Evolutionary conservation across 202 grass and related monocot genomes (phyloP), one percentile per base, ranked within the genome.

Genomic region (Musa balbisiana): DNA sequence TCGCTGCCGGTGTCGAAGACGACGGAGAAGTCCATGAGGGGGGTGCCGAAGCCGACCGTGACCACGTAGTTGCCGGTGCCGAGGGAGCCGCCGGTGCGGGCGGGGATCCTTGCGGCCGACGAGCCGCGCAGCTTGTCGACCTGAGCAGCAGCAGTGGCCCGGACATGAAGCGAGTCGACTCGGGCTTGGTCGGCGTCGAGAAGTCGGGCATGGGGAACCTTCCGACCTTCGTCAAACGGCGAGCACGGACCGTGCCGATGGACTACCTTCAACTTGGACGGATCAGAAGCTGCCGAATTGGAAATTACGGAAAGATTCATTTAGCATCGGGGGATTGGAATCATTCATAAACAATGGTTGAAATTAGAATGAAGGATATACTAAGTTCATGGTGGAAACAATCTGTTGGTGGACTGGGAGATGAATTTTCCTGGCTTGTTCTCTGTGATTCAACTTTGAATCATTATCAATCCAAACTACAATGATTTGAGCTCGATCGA

Each of bases 1-100:
- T 93, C 90, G 79, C 90, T 92, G 67, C 93, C 93, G 29, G 93
- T 97, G 86, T 97, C 93, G 72, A 97, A 93, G 19, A 91, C 52
- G 49, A 97, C 82, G 3, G 88, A 25, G 26, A 77, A 77, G 59
- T 84, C 62, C 62, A 54, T 73, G 25, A 22, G 62, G 5, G 93
- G 93, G 10, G 90, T 97, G 5, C 93, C 93, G 29, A 92, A 83
- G 6, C 93, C 86, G 1, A 93, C 73, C 6, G 79, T 82, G 8
- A 97, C 82, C 65, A 97, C 50, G 80, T 92, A 97, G 69, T 97
- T 93, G 58, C 78, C 84, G 2, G 86, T 89, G 55, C 84, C 88
- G 0, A 90, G 71, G 9, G 82, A 78, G 9, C 78, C 1, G 27
- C 93, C 93, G 19, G 64, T n/a, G 26, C 70, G 20, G 17, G 86